Base-by-base conservation (phyloP, 768 basidiomycete species). In the Lepiota venenata region DNA sequence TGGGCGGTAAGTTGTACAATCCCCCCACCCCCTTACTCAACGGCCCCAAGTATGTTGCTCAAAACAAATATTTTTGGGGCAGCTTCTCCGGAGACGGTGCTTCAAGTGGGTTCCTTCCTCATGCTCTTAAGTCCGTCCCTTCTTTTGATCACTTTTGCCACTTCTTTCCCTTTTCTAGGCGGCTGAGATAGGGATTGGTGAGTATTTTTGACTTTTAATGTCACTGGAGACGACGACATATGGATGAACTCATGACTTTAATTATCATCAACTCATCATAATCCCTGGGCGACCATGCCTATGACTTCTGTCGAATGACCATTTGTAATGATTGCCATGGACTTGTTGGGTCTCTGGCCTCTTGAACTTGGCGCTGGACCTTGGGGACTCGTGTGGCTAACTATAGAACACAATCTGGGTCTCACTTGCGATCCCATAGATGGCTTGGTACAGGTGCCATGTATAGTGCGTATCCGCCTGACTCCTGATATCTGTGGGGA, bases 381-480 rank as follows among this genome's bases (percentile, higher is more conserved):
- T 16, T 22, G 15, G 11, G 16, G 20, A 14, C 32, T 12, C 4
- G 32, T 14, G 40, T 35, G n/a, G 7, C 35, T 39, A 32, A 41
- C 37, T 46, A 22, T 57, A 90, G 89, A 92, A 68, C 91, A 94
- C 62, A 90, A 91, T 63, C 74, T 92, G 12, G 91, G 91, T 2
- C 69, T 98, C 52, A 98, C 95, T 2, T 98, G 95, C 64, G 94
- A 97, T 68, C 95, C 95, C 4, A 91, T 93, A 52, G 91, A 92
- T 60, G 93, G 93, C 0, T 78, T 95, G 10, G 93, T 96, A 2
- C 93, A 97, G 66, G 92, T 97, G 7, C 95, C 95, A 5, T 98
- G 96, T 66, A 97, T 97, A 55, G 93, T 93, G 69, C 63, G 87
- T 71, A 18, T 21, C 21, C 22, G 21, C 22, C 27, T 18, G 21